Percentiles rank a stretch among this genome's conserved stretches.
phyloP scores from a whole-genome alignment of 2,329 filamentous ascomycete species.

The Aspergillus pseudoterreus region DNA sequence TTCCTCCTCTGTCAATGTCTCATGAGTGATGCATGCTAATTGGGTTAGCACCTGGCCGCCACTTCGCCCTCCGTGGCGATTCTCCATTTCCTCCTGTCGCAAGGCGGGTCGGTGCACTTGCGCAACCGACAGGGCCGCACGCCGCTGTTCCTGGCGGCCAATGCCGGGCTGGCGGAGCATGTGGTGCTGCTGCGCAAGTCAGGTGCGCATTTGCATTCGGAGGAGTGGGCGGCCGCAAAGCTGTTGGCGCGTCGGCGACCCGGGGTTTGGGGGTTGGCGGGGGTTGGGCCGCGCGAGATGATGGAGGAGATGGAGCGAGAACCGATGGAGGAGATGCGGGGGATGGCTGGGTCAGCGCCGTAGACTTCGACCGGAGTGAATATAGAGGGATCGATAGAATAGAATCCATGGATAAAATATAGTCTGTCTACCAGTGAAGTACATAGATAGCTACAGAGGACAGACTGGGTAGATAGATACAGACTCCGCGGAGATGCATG shows the following conservation, averaged over 20 bases:
- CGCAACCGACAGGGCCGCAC: conserved; percentile 57
- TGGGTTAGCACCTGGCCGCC: conserved; percentile 53
- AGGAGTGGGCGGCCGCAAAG: conserved; percentile 52
- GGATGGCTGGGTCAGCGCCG: conserved; percentile 27
- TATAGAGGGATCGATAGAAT: not conserved
- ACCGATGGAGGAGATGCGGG: conserved; percentile 6
- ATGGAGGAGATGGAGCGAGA: conserved; percentile 22
- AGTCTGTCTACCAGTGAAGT: not conserved
- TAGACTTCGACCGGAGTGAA: conserved; percentile 7
- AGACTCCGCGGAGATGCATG: no score
- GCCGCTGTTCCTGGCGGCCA: conserved; percentile 57
- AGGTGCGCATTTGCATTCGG: conserved; percentile 57
- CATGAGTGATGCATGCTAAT: conserved; percentile 1
- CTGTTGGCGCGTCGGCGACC: conserved; percentile 43
- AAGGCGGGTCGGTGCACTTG: conserved; percentile 57
- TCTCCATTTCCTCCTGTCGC: conserved; percentile 52
- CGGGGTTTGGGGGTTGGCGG: conserved; percentile 42
- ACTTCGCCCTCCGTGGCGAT: conserved; percentile 54
- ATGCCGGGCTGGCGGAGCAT: conserved; percentile 53
- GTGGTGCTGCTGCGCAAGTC: conserved; percentile 53
- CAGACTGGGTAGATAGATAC: no score
- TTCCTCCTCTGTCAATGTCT: not conserved
- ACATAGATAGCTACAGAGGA: no score
- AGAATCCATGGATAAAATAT: not conserved
- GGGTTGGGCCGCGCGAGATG: conserved; percentile 31